Evolutionary conservation across 2,329 filamentous ascomycete species (phyloP), one percentile per base, ranked within the genome.

Genomic region (Onygenales sp.): DNA sequence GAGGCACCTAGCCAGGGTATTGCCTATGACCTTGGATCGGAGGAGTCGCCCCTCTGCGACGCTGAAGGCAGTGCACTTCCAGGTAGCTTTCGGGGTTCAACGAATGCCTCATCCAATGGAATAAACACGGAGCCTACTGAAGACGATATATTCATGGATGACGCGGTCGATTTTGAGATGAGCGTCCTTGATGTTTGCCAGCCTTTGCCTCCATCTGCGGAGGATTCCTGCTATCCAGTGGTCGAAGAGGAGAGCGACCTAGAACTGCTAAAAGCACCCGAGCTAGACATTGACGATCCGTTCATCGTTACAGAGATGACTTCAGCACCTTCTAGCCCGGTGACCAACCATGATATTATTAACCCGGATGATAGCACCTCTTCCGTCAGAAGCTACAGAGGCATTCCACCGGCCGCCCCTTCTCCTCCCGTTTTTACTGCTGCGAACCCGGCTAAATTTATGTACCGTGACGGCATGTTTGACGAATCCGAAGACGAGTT

Each of bases 401-500:
- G 50, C 10, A 56, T 59, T 13, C 58, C 61, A 17, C 60, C 62
- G 5, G 50, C 58, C 17, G 60, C 59, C 8, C 58, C 60, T 2
- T 61, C 63, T 32, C 60, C 63, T 3, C 59, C 60, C 27, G 43
- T 50, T 5, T 55, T 53, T 14, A 51, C 33, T 14, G 17, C 50
- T 13, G 43, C 43, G 6, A 57, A 57, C 21, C 50, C 53, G 2
- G 32, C 50, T 27, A 54, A 54, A 17, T 49, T 59, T 42, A 54
- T 52, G n/a, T 62, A 59, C 46, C 52, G 61, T 46, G 58, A 63
- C 35, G 46, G 57, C 7, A 53, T 53, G 27, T 38, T 49, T 38
- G 57, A 61, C 35, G 61, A 60, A 14, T 68, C 68, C 7, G 63
- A 68, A 43, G 61, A 61, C 27, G 61, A 64, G 36, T 47, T 64